Base-by-base conservation (phyloP, 331 rosid species). In the Erythrophleum ivorense region DNA sequence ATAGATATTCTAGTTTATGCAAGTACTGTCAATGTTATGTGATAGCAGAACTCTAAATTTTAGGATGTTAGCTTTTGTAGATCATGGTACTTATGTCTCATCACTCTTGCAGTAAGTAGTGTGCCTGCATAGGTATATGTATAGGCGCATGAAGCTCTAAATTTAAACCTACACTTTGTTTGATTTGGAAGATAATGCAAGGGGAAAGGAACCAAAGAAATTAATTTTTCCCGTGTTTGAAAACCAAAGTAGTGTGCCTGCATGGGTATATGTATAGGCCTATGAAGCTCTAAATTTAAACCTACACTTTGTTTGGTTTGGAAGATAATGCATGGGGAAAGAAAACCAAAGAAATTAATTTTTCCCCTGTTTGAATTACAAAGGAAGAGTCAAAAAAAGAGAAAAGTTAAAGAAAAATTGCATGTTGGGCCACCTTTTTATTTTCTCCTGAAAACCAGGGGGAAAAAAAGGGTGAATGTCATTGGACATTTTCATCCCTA, bases 1-100 rank as follows among this genome's bases (percentile, higher is more conserved):
- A 41, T 71, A 2, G 50, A 67, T 69, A 59, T 87, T 46, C 46
- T 76, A 46, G 66, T 74, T 49, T 19, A 68, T 77, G 75, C 41
- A 52, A 62, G 24, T 49, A 77, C 36, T 73, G 7, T 48, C 66
- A 11, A 13, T 55, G 65, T 55, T 48, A 5, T 40, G 29, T 63
- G 64, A 62, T 73, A 24, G 38, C 63, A 29, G 78, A 73, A 16
- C 77, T 50, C 55, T 41, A 33, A n/a, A n/a, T 73, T 41, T 79
- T 43, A 69, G 43, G 45, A 62, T 43, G 40, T 52, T 41, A 15
- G 29, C 58, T 62, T 38, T 80, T 3, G n/a, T 31, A 57, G 29
- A 74, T 49, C 73, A 58, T 59, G 49, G 70, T 50, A 71, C 33
- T 62, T 69, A 1, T 76, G 72, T 33, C 9, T 9, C 75, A 62